Evolutionary conservation across 2,329 filamentous ascomycete species (phyloP).

Genomic region (Aspergillus sp.): DNA sequence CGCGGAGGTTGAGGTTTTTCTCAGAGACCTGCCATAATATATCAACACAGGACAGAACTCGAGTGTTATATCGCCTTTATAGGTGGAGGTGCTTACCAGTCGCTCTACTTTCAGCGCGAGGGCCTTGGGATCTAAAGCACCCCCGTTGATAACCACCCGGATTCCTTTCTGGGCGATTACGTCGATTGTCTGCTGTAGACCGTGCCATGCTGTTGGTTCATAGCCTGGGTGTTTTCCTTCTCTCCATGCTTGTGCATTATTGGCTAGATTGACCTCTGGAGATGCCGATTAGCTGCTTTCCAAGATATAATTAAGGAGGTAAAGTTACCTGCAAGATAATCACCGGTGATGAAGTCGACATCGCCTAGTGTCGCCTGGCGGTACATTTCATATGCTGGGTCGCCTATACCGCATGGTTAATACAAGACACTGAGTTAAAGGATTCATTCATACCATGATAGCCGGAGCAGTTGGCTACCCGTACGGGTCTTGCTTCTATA

Average conservation of each 20-base stretch:
- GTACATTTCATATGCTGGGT: conserved; percentile 38
- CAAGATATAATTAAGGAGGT: neutral
- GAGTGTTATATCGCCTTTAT: neutral
- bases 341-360: conserved; percentile 55
- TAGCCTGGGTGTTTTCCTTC: conserved; percentile 45
- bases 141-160: conserved; percentile 58
- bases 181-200: conserved; percentile 47
- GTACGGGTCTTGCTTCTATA: conserved; percentile 20
- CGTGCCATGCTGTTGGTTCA: conserved; percentile 51
- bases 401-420: conserved; percentile 16
- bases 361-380: conserved; percentile 37
- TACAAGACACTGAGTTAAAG: neutral
- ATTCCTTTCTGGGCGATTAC: conserved; percentile 51
- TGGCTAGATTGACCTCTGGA: conserved; percentile 48
- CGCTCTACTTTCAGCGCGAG: conserved; percentile 48
- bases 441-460: conserved; percentile 21
- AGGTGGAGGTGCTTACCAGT: conserved; percentile 28
- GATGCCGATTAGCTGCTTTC: neutral
- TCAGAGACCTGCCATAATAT: conserved; percentile 28
- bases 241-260: conserved; percentile 44
- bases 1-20: conserved; percentile 37
- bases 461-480: conserved; percentile 37
- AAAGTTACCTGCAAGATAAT: conserved; percentile 48
- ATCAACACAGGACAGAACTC: neutral
- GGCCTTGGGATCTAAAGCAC: conserved; percentile 55